phyloP scores from a whole-genome alignment of 805 yeast species.

The Groenewaldozyma salmanticensis region DNA sequence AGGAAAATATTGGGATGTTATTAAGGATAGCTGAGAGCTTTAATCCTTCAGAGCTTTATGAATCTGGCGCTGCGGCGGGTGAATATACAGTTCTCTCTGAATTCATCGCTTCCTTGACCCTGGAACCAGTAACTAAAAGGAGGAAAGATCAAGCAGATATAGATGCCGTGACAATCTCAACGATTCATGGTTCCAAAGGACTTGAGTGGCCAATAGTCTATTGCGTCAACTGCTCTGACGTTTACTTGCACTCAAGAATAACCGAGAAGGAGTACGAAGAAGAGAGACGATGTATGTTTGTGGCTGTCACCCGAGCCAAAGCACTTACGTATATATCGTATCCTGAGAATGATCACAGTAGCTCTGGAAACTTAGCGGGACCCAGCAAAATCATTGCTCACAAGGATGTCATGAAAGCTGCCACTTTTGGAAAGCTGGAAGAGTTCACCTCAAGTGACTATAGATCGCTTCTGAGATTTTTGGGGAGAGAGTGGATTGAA shows the following conservation, averaged over 20 bases:
- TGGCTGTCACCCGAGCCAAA: conserved; percentile 81
- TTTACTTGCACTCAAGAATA: neutral
- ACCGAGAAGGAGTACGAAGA: conserved; percentile 39
- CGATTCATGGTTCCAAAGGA: conserved; percentile 90
- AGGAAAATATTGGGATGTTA: conserved; percentile 5
- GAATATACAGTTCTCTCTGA: conserved; percentile 1
- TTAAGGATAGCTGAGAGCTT: neutral
- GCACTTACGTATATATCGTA: conserved; percentile 35
- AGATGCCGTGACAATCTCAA: conserved; percentile 47
- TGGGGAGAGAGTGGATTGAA: too few species aligned
- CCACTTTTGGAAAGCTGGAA: too few species aligned
- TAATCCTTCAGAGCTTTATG: conserved; percentile 3
- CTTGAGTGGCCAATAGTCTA: conserved; percentile 93
- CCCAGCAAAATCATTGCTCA: too few species aligned
- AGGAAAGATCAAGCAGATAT: neutral
- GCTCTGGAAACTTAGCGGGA: too few species aligned
- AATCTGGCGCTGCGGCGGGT: too few species aligned
- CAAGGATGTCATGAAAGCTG: too few species aligned
- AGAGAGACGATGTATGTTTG: conserved; percentile 79
- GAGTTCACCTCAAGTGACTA: too few species aligned
- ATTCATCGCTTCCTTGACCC: conserved; percentile 14
- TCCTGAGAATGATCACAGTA: conserved; percentile 2
- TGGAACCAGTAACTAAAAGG: conserved; percentile 12
- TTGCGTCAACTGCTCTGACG: conserved; percentile 43
- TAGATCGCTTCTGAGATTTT: too few species aligned